phyloP scores from a whole-genome alignment of 2,329 filamentous ascomycete genomes.

The Alternaria viburni region DNA sequence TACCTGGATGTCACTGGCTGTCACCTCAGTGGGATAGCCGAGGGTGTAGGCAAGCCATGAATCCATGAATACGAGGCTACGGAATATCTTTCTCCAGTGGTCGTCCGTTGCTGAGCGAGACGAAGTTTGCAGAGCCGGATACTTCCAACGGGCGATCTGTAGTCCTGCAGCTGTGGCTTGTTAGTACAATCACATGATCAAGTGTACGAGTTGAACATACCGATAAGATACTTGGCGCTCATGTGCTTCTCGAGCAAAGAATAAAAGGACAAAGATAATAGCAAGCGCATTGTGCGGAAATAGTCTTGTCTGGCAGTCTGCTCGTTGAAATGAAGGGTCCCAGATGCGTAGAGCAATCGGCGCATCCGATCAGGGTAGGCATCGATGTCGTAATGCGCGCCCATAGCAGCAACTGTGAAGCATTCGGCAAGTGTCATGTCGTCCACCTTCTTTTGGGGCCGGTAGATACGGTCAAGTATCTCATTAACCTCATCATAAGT shows the following conservation, averaged over 20 bases:
- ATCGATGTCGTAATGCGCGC: constrained; percentile 46
- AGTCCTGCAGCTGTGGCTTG: constrained; percentile 40
- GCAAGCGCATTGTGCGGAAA: constrained; percentile 43
- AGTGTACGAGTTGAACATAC: constrained; percentile 24
- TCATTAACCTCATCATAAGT: constrained; percentile 39
- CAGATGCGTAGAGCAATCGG: constrained; percentile 42
- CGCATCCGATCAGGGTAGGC: constrained; percentile 42
- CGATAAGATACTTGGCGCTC: constrained; percentile 46
- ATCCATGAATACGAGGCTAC: constrained; percentile 49
- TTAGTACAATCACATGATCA: neutral
- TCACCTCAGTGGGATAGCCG: constrained; percentile 43
- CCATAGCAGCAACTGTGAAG: constrained; percentile 46
- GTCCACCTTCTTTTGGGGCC: constrained; percentile 32
- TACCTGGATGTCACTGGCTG: constrained; percentile 38
- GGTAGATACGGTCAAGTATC: constrained; percentile 45
- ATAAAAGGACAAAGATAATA: constrained; percentile 46
- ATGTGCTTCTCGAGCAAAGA: constrained; percentile 48
- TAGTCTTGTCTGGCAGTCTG: constrained; percentile 38
- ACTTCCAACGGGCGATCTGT: constrained; percentile 46
- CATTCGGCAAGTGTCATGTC: constrained; percentile 45
- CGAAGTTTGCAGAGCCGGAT: constrained; percentile 12
- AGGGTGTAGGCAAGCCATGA: constrained; percentile 49
- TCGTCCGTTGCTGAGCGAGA: constrained; percentile 12
- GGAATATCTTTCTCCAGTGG: constrained; percentile 37
- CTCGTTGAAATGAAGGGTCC: constrained; percentile 42